Evolutionary conservation across 2,329 filamentous ascomycete species (phyloP), one percentile per base, ranked within the genome.

Genomic region (Gnomoniopsis sp.): DNA sequence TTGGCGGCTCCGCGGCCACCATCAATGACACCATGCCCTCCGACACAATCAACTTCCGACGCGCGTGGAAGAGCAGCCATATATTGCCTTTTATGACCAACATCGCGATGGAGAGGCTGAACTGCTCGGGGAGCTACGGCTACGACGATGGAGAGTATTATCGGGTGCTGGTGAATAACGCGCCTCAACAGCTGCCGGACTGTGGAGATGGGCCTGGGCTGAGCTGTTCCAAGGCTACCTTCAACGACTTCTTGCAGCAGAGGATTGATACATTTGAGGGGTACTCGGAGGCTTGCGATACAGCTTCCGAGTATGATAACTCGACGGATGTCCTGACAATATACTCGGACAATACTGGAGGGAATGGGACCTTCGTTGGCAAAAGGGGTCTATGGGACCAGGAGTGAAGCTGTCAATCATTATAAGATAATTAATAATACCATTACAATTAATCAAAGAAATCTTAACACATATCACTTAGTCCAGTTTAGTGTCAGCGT

Each of bases 11-110:
- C 0, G 77, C 79, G 57, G 70, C 79, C 15, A 60, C 67, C 15
- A 72, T 84, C 63, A 88, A 88, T 63, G 80, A 78, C 52, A 88
- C 86, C 2, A 88, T 89, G 81, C 87, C 87, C 0, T 72, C 81
- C 0, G 79, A 83, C 62, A 75, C 76, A 23, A 83, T 88, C 67
- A 89, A 89, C 73, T 79, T 85, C 69, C 75, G 78, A 23, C 82
- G 87, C 26, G 81, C 78, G 1, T 89, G 87, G 87, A 79, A 78
- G 66, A 85, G 81, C 62, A 86, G 84, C 2, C 76, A 83, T 61
- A 77, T 89, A 41, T 70, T 89, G 33, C 85, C 87, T 0, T 89
- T 89, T 68, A 71, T 89, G 53, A 80, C 81, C 33, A 88, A 89
- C 68, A 75, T 89, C 23, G 87, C 85, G 1, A 79, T 89, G 44